These are phyloP conservation scores for Pseudogymnoascus sp. DNA, from an alignment of 2,329 filamentous ascomycete genomes.

Conservation along the genomic window DNA sequence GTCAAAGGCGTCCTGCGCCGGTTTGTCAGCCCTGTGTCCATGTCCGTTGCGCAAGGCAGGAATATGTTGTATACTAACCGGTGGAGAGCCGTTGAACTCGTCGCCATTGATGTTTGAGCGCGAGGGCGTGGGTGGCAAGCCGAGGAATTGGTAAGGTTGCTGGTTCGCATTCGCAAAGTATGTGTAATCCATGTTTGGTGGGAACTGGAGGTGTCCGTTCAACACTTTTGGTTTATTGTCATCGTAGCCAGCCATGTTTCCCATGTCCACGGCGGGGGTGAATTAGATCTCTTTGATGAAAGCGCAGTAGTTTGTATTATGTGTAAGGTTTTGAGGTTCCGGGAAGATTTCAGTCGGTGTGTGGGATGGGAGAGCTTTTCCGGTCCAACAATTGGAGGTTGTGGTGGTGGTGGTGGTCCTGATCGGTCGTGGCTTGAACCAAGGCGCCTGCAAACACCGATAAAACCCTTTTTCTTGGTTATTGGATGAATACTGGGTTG, in stretches of 20 bases:
- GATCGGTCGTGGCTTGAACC: background rate
- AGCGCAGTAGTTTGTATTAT: background rate
- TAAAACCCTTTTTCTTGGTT: background rate
- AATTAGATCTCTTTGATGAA: background rate
- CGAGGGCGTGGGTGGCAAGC: constrained; percentile 33
- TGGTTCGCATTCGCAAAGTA: constrained; percentile 39
- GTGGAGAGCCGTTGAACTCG: constrained; percentile 36
- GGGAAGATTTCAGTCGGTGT: background rate
- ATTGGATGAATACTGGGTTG: background rate
- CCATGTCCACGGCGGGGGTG: background rate
- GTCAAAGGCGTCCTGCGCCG: constrained; percentile 24
- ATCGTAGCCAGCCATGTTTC: constrained; percentile 1
- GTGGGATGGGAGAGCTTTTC: background rate
- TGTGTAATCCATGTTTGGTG: constrained; percentile 45
- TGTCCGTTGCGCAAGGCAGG: constrained; percentile 24
- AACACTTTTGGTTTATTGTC: background rate
- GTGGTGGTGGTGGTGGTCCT: background rate
- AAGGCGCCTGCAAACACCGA: background rate
- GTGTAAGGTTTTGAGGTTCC: background rate
- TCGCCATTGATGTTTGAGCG: constrained; percentile 33
- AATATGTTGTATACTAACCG: constrained; percentile 31
- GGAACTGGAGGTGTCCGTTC: background rate
- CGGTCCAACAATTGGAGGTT: background rate
- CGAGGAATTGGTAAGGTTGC: constrained; percentile 42
- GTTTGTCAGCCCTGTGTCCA: constrained; percentile 10